phyloP scores from a whole-genome alignment of 768 basidiomycete genomes.

The Dendrothele bispora region DNA sequence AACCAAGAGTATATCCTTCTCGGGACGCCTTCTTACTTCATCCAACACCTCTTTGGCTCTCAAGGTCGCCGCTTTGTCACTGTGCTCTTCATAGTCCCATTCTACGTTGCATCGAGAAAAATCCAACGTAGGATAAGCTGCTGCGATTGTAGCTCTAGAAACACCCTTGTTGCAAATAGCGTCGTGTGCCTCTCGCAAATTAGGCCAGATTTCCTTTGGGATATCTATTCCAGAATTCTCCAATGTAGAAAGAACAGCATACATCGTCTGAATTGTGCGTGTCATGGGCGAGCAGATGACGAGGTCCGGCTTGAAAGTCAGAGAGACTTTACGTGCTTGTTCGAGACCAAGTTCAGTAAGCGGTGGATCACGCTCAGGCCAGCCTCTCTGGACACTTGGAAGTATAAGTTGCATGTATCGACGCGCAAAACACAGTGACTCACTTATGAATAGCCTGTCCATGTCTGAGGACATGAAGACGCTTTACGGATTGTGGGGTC shows the following conservation, averaged over 20 bases:
- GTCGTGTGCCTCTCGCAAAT: constrained; percentile 16
- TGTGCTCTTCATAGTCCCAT: constrained; percentile 17
- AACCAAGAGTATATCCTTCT: constrained; percentile 14
- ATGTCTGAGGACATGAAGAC: constrained; percentile 13
- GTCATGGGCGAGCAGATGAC: constrained; percentile 18
- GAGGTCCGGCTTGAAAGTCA: constrained; percentile 12
- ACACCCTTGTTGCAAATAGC: constrained; percentile 16
- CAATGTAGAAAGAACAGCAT: constrained; percentile 8
- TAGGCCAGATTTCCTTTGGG: constrained; percentile 14
- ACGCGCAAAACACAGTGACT: neutral
- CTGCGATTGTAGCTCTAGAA: constrained; percentile 3
- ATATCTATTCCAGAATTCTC: neutral
- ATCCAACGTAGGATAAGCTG: constrained; percentile 10
- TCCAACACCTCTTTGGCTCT: constrained; percentile 10
- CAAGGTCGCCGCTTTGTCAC: constrained; percentile 6
- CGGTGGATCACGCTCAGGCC: constrained; percentile 14
- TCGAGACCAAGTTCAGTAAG: constrained; percentile 13
- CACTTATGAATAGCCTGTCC: constrained; percentile 16
- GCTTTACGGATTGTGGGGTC: neutral
- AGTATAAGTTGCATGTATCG: neutral
- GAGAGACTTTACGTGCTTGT: constrained; percentile 7
- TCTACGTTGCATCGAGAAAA: constrained; percentile 15
- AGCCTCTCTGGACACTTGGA: constrained; percentile 13
- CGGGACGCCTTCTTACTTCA: constrained; percentile 6
- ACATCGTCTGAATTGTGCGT: constrained; percentile 15